Evolutionary conservation across 2,329 filamentous ascomycete species (phyloP).

Genomic region (Exophiala spinifera): DNA sequence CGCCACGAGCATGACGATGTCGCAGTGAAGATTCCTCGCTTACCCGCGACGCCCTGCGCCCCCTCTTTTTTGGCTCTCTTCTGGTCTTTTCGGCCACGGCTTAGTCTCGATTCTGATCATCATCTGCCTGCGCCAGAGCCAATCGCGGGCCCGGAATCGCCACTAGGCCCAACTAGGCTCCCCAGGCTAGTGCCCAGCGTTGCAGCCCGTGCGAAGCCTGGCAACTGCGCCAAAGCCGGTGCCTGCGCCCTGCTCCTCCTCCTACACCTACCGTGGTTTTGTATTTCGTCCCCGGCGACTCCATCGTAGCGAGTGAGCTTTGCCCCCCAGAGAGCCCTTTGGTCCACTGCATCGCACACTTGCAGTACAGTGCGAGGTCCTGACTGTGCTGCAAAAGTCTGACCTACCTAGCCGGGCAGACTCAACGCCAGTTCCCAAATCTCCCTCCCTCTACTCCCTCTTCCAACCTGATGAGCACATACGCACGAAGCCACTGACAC

Average conservation of each 20-base stretch:
- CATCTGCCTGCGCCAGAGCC: slow-evolving; percentile 7
- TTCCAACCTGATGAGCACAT: not conserved
- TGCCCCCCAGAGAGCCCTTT: not conserved
- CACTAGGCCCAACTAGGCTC: slow-evolving; percentile 8
- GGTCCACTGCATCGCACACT: not conserved
- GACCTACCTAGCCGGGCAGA: not conserved
- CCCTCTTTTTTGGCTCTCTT: slow-evolving; percentile 13
- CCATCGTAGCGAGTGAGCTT: too few relatives aligned
- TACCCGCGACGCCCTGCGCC: not conserved
- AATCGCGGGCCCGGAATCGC: slow-evolving; percentile 3
- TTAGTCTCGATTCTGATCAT: slow-evolving; percentile 15
- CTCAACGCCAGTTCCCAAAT: not conserved
- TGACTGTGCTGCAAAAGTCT: not conserved
- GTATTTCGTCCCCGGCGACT: too few relatives aligned
- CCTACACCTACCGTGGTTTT: too few relatives aligned
- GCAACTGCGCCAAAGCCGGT: slow-evolving; percentile 5
- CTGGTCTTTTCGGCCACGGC: slow-evolving; percentile 9
- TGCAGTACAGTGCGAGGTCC: not conserved
- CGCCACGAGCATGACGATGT: not conserved
- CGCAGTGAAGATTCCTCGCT: not conserved
- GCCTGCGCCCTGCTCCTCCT: slow-evolving; percentile 11
- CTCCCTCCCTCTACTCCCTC: not conserved
- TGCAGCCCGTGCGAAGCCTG: slow-evolving; percentile 4
- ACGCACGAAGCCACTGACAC: not conserved
- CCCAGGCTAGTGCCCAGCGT: slow-evolving; percentile 2